These are phyloP conservation scores for Aspergillus sp. DNA, from an alignment of 2,329 filamentous ascomycete genomes.

Conservation along the genomic window DNA sequence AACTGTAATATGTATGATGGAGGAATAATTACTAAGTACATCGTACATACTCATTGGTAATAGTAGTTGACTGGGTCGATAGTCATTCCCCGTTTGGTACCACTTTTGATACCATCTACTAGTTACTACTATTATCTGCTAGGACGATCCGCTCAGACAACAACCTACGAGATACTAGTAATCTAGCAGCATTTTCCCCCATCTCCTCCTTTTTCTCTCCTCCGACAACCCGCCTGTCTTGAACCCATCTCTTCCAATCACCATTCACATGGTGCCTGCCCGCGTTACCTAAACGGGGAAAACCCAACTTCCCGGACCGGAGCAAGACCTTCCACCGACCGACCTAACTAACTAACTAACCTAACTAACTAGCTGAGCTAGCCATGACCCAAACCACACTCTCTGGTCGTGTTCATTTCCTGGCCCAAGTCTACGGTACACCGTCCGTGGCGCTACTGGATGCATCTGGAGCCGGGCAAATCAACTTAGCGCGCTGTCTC, in stretches of 20 bases:
- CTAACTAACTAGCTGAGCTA: too few species aligned
- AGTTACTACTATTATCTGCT: too few species aligned
- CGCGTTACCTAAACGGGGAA: not conserved
- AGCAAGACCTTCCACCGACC: constrained; percentile 4
- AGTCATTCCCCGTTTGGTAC: constrained; percentile 1
- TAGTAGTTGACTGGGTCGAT: not conserved
- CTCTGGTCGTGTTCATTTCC: constrained; percentile 5
- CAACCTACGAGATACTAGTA: not conserved
- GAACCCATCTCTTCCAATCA: not conserved
- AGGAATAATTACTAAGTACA: too few species aligned
- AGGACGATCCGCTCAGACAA: not conserved
- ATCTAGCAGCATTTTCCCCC: not conserved
- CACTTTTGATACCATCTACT: not conserved
- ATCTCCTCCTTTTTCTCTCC: too few species aligned
- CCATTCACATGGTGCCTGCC: not conserved
- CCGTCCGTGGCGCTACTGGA: constrained; percentile 15
- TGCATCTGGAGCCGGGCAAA: constrained; percentile 11
- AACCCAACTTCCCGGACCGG: not conserved
- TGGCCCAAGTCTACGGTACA: constrained; percentile 22
- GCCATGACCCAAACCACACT: constrained; percentile 2
- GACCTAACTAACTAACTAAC: not conserved
- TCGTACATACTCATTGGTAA: too few species aligned
- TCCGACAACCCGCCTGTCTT: too few species aligned
- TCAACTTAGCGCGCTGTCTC: constrained; percentile 8
- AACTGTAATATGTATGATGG: too few species aligned